phyloP scores from a whole-genome alignment of 2,329 filamentous ascomycete species.

The Dothideomycetes sp. region DNA sequence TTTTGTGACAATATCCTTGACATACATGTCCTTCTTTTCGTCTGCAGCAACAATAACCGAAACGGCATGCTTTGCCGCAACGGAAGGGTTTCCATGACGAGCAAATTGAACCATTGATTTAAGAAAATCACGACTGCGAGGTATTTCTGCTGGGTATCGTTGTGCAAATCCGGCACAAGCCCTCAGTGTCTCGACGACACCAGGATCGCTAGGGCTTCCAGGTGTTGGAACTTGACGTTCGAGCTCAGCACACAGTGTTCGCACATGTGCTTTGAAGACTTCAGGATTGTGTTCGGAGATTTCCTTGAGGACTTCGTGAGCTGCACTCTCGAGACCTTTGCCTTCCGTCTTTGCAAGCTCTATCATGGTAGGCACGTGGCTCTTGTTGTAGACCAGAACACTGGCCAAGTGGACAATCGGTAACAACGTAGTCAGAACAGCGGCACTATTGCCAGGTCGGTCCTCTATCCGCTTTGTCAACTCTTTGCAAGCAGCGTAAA shows the following conservation, averaged over 20 bases:
- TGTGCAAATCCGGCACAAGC: constrained; percentile 87
- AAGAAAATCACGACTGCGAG: constrained; percentile 67
- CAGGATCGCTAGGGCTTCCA: constrained; percentile 54
- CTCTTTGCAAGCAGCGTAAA: constrained; percentile 83
- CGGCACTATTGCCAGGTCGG: constrained; percentile 45
- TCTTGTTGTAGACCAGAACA: constrained; percentile 83
- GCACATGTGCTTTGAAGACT: constrained; percentile 84
- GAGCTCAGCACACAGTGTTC: constrained; percentile 79
- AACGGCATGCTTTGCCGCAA: constrained; percentile 85
- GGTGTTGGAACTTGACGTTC: constrained; percentile 67
- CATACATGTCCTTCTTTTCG: constrained; percentile 72
- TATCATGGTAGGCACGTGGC: constrained; percentile 84
- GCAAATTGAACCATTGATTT: constrained; percentile 76
- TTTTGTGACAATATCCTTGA: constrained; percentile 69
- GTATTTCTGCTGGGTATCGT: constrained; percentile 74
- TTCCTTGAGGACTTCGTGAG: constrained; percentile 82
- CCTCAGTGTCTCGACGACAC: constrained; percentile 82
- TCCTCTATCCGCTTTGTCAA: constrained; percentile 69
- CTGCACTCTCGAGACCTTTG: constrained; percentile 62
- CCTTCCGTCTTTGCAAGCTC: constrained; percentile 77
- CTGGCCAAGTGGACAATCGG: constrained; percentile 76
- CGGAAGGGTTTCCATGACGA: constrained; percentile 66
- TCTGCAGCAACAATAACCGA: constrained; percentile 73
- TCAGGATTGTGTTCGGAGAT: constrained; percentile 84
- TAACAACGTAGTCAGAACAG: constrained; percentile 66